phyloP scores from a whole-genome alignment of 495 filamentous ascomycete genomes.

The Penicillium canariense region DNA sequence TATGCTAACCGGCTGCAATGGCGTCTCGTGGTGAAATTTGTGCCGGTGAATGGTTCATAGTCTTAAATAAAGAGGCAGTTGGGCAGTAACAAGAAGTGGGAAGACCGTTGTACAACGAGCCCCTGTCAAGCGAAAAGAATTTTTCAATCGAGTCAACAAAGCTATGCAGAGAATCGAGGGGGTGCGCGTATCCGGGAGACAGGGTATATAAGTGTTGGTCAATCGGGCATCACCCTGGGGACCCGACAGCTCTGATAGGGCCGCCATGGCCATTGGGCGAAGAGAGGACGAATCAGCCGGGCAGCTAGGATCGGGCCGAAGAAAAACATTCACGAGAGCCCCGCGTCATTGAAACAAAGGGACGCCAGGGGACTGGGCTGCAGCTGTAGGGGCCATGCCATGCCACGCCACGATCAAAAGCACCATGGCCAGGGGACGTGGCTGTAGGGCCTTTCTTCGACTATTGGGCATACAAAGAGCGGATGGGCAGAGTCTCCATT shows the following conservation, averaged over 20 bases:
- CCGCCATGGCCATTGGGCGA: slow-evolving; percentile 23
- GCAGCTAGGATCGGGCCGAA: slow-evolving; percentile 27
- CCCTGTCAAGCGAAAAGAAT: slow-evolving; percentile 8
- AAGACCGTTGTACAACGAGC: slow-evolving; percentile 9
- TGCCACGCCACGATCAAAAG: not conserved
- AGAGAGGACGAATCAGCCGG: slow-evolving; percentile 16
- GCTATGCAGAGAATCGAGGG: slow-evolving; percentile 1
- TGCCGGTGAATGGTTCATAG: slow-evolving; percentile 23
- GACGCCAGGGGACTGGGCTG: not conserved
- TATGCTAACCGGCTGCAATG: slow-evolving; percentile 23
- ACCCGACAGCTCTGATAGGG: slow-evolving; percentile 23
- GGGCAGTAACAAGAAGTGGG: slow-evolving; percentile 9
- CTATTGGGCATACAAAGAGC: not conserved
- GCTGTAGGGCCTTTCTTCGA: not conserved
- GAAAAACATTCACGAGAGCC: slow-evolving; percentile 9
- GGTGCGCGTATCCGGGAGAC: slow-evolving; percentile 14
- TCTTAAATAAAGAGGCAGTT: slow-evolving; percentile 16
- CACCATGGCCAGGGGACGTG: not conserved
- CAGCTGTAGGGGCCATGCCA: not conserved
- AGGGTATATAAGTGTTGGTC: slow-evolving; percentile 26
- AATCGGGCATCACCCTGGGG: slow-evolving; percentile 29
- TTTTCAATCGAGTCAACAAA: slow-evolving; percentile 22
- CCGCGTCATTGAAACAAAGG: slow-evolving; percentile 13
- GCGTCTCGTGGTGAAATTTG: slow-evolving; percentile 12
- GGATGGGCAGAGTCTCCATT: not conserved